These are phyloP conservation scores for Ambrosia trifida DNA, from an alignment of 129 eudicot genomes.

Conservation along the genomic window DNA sequence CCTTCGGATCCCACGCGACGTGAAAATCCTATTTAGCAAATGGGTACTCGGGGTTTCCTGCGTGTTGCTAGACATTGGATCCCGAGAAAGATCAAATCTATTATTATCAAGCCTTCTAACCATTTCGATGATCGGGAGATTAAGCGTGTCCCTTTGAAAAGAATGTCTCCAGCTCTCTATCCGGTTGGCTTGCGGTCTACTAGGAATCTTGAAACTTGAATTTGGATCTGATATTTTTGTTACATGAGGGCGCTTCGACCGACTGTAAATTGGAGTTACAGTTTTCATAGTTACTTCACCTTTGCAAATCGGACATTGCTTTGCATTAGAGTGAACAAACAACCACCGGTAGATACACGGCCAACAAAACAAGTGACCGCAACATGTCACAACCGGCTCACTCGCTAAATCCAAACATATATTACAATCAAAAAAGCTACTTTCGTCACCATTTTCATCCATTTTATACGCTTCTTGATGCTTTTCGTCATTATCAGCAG, in stretches of 20 bases:
- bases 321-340: slow-evolving; percentile 67
- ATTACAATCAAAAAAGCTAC: slow-evolving; percentile 82
- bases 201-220: slow-evolving; percentile 34
- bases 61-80: slow-evolving; percentile 16
- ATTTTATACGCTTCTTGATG: slow-evolving; percentile 34
- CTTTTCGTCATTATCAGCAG: slow-evolving; percentile 25
- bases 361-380: slow-evolving; percentile 99
- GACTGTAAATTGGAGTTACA: slow-evolving; percentile 82
- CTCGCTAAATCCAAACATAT: slow-evolving; percentile 85
- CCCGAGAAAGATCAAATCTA: slow-evolving; percentile 24
- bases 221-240: not conserved
- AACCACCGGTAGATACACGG: slow-evolving; percentile 88
- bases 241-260: slow-evolving; percentile 37
- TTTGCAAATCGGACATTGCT: slow-evolving; percentile 92
- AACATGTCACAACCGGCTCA: slow-evolving; percentile 94
- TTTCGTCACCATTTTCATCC: slow-evolving; percentile 43
- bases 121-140: slow-evolving; percentile 30
- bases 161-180: slow-evolving; percentile 38
- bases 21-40: slow-evolving; percentile 30
- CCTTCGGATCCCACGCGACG: slow-evolving; percentile 30
- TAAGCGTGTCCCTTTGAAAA: slow-evolving; percentile 24
- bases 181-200: slow-evolving; percentile 33
- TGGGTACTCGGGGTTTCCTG: slow-evolving; percentile 21
- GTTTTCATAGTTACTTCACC: slow-evolving; percentile 80
- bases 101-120: slow-evolving; percentile 36